These are phyloP conservation scores for Gymnopus androsaceus DNA, from an alignment of 1,284 basidiomycete genomes.

Conservation along the genomic window DNA sequence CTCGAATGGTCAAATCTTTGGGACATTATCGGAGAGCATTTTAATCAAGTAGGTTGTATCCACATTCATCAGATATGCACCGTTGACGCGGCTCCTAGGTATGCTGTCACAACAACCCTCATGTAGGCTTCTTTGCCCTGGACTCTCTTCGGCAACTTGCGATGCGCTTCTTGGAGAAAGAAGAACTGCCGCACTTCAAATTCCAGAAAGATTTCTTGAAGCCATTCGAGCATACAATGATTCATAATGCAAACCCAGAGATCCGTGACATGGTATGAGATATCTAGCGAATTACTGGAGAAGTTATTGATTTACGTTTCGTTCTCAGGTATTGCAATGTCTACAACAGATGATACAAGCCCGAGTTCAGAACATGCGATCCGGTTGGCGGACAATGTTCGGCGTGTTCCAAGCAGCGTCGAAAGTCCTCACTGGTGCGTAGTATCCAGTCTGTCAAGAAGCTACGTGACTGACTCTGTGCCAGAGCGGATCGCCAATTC, in stretches of 20 bases:
- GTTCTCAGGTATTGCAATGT: constrained; percentile 85
- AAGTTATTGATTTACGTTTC: background rate
- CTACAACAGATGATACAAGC: constrained; percentile 99
- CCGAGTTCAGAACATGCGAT: constrained; percentile 91
- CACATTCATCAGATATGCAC: background rate
- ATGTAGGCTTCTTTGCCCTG: constrained; percentile 95
- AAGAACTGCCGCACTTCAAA: constrained; percentile 97
- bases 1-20: constrained; percentile 99
- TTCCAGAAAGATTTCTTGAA: constrained; percentile 99
- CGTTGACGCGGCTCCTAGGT: constrained; percentile 51
- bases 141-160: constrained; percentile 98
- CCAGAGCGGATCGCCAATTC: constrained; percentile 90
- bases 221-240: constrained; percentile 98
- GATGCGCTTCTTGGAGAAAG: constrained; percentile 98
- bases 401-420: constrained; percentile 97
- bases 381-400: constrained; percentile 99
- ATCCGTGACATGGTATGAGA: constrained; percentile 89
- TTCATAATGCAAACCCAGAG: constrained; percentile 93
- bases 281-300: background rate
- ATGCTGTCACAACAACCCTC: constrained; percentile 96
- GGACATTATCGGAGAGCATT: constrained; percentile 98
- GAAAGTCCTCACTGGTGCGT: constrained; percentile 83
- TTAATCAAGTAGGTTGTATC: constrained; percentile 80
- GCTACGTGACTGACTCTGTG: background rate
- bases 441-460: background rate